A percentile compares a stretch with the other conserved stretches of the same genome.
Evolutionary conservation across 768 basidiomycete species (phyloP).

Genomic region (Cubamyces sp.): DNA sequence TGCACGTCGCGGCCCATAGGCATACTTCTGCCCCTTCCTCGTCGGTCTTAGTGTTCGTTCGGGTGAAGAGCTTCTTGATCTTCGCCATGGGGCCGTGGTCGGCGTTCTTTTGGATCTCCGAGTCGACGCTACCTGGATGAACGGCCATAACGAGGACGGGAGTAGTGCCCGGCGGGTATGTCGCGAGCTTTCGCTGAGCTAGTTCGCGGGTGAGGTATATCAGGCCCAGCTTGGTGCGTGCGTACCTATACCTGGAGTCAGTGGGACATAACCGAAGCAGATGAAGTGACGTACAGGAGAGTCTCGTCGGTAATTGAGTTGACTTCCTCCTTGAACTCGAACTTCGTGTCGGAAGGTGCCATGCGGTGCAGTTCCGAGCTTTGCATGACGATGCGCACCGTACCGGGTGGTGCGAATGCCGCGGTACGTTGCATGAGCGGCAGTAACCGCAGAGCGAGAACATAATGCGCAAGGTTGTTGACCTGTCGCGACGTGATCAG

Average conservation of each 20-base stretch:
- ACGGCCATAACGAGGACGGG: slow-evolving; percentile 33
- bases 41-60: slow-evolving; percentile 26
- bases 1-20: slow-evolving; percentile 34
- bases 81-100: slow-evolving; percentile 32
- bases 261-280: background rate
- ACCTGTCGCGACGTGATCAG: slow-evolving; percentile 19
- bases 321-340: slow-evolving; percentile 32
- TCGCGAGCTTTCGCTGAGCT: slow-evolving; percentile 27
- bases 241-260: slow-evolving; percentile 22
- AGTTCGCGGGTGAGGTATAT: slow-evolving; percentile 31
- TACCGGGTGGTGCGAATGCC: slow-evolving; percentile 24
- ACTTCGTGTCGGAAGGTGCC: slow-evolving; percentile 28
- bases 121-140: slow-evolving; percentile 35
- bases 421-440: slow-evolving; percentile 35
- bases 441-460: slow-evolving; percentile 30
- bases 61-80: slow-evolving; percentile 24
- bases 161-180: slow-evolving; percentile 16
- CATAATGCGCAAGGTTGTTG: slow-evolving; percentile 33
- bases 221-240: slow-evolving; percentile 34
- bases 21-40: slow-evolving; percentile 33
- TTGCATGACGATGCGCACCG: slow-evolving; percentile 35
- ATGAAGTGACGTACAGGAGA: slow-evolving; percentile 21
- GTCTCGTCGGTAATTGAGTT: slow-evolving; percentile 28
- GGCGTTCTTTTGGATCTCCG: slow-evolving; percentile 29
- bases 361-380: slow-evolving; percentile 33